Percentiles rank a stretch among this genome's conserved stretches.
These are phyloP conservation scores for Nemania bipapillata DNA, from an alignment of 2,329 filamentous ascomycete genomes.

Conservation along the genomic window DNA sequence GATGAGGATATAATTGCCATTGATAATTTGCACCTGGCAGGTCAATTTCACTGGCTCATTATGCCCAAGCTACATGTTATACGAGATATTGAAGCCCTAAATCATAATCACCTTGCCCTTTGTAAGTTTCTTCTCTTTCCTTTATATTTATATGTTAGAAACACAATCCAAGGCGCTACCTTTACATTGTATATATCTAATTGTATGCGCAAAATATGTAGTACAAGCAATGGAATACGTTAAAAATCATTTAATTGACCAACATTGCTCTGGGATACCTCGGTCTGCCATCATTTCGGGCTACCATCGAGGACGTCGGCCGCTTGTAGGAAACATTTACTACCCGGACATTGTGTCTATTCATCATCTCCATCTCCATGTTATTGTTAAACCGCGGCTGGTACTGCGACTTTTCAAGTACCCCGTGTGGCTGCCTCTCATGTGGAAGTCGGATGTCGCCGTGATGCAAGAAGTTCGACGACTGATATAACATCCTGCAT, in stretches of 20 bases:
- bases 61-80: constrained; percentile 19
- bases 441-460: constrained; percentile 40
- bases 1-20: constrained; percentile 11
- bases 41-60: constrained; percentile 28
- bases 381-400: constrained; percentile 35
- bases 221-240: constrained; percentile 22
- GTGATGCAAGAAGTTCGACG: constrained; percentile 17
- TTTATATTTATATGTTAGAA: too few species aligned
- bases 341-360: constrained; percentile 41
- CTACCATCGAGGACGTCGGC: constrained; percentile 39
- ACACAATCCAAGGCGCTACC: neutral
- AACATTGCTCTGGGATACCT: constrained; percentile 5
- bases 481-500: neutral
- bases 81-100: constrained; percentile 28
- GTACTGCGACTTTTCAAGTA: constrained; percentile 37
- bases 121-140: constrained; percentile 1
- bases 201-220: neutral
- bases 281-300: constrained; percentile 16
- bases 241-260: constrained; percentile 7
- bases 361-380: constrained; percentile 41
- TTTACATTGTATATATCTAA: neutral
- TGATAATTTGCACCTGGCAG: constrained; percentile 9
- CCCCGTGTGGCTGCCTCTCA: constrained; percentile 38
- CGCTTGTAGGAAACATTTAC: constrained; percentile 27
- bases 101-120: neutral